Conservation (phyloP, 2,329 filamentous ascomycete genomes). For the Podosphaera fusca region DNA sequence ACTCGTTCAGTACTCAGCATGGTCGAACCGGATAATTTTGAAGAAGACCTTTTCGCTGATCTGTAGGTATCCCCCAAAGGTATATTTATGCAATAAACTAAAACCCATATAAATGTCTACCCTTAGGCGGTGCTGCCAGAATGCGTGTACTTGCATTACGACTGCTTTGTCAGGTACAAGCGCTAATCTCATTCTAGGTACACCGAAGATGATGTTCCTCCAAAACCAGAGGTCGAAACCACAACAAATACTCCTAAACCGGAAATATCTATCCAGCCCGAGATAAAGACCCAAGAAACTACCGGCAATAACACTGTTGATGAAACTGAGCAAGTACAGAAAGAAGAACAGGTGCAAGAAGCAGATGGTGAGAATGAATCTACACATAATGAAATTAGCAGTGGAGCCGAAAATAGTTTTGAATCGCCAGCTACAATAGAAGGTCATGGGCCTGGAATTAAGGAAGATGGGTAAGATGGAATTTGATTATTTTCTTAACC, state of each 20-base stretch:
- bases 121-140: background rate
- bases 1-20: slow-evolving; percentile 25
- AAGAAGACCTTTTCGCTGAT: slow-evolving; percentile 90
- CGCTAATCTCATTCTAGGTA: slow-evolving; percentile 24
- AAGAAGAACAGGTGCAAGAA: slow-evolving; percentile 26
- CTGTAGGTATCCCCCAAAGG: slow-evolving; percentile 37
- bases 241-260: background rate
- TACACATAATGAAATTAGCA: slow-evolving; percentile 4
- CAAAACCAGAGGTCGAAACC: slow-evolving; percentile 15
- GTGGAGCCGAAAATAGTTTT: slow-evolving; percentile 18
- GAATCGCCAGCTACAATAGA: slow-evolving; percentile 15
- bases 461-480: slow-evolving; percentile 73
- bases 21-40: slow-evolving; percentile 62
- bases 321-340: slow-evolving; percentile 20
- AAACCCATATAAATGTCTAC: background rate
- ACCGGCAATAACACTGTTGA: slow-evolving; percentile 18
- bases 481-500: slow-evolving; percentile 8
- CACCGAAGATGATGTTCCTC: slow-evolving; percentile 37
- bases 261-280: slow-evolving; percentile 13
- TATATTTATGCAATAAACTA: background rate
- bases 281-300: slow-evolving; percentile 13
- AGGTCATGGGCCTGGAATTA: slow-evolving; percentile 42
- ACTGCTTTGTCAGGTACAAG: background rate
- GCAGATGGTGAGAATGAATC: slow-evolving; percentile 17
- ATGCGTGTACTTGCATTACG: background rate